Evolutionary conservation across 2,329 filamentous ascomycete species (phyloP), one percentile per base, ranked within the genome.

Genomic region (Hymenoscyphus repandus): DNA sequence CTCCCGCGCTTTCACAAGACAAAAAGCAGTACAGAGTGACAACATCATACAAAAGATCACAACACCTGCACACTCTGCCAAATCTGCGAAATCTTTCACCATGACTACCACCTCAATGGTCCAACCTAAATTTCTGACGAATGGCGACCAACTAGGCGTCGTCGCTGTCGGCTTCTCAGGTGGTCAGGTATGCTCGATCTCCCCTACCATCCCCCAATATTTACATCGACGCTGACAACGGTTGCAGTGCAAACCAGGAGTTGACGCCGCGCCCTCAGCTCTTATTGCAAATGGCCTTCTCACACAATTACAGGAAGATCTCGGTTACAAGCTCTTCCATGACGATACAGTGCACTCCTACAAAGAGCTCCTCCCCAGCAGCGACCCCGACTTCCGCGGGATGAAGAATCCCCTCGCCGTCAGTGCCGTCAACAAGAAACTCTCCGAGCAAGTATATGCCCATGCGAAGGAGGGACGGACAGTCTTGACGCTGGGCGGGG

Each of bases 91-190:
- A 18, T 32, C 38, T 17, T 42, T 44, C 55, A 62, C 18, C 39
- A 66, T 66, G 65, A 61, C 62, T 27, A 66, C 62, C 33, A 60
- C 60, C 22, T 64, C 62, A 32, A 66, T 67, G 63, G 51, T 66
- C 47, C 50, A 64, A 37, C 61, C 63, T 51, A 90, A 86, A 66
- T 97, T 96, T 74, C 85, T 97, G 61, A 77, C 85, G 57, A 78
- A 85, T 66, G 80, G 83, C 31, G 78, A 88, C 65, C 85, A 97
- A 65, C 78, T 99, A 58, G 93, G 92, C 56, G 80, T 99, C 50
- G 90, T 97, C 34, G 90, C 92, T 45, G 93, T 97, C 34, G 92
- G 92, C 56, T 99, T 97, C 76, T 95, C 90, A 48, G 92, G 92
- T 59, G 93, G 93, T 51, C 93, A 96, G 82, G 90, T 93, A 82